These are phyloP conservation scores for Bolboschoenus planiculmis DNA, from an alignment of 176 grass and related monocot genomes.

Conservation along the genomic window DNA sequence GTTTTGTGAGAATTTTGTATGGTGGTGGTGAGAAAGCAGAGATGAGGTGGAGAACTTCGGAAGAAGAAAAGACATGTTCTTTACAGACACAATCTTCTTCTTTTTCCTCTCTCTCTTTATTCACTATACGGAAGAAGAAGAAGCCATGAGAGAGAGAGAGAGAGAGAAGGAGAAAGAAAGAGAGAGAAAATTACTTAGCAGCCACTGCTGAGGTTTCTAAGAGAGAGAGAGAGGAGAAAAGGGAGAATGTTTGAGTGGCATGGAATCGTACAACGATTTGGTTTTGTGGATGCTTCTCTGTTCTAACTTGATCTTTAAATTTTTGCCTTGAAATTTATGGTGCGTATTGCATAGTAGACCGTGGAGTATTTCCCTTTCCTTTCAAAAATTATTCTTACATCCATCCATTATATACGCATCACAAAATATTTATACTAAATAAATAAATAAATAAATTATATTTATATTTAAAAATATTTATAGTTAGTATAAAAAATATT, in stretches of 20 bases:
- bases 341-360: not conserved
- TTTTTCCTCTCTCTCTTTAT: slow-evolving; percentile 12
- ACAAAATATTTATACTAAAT: too few species aligned
- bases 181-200: not conserved
- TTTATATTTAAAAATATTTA: too few species aligned
- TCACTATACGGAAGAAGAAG: not conserved
- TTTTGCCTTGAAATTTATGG: not conserved
- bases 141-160: slow-evolving; percentile 23
- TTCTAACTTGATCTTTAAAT: not conserved
- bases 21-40: slow-evolving; percentile 30
- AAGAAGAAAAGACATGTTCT: slow-evolving; percentile 66
- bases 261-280: slow-evolving; percentile 21
- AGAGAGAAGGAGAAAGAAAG: not conserved
- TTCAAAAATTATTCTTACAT: too few species aligned
- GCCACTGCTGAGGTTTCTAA: not conserved
- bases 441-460: too few species aligned
- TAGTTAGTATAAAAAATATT: too few species aligned
- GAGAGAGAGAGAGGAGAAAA: not conserved
- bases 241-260: slow-evolving; percentile 46
- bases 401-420: too few species aligned
- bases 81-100: slow-evolving; percentile 2
- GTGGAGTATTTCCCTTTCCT: not conserved
- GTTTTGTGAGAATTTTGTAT: slow-evolving; percentile 37
- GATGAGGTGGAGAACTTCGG: slow-evolving; percentile 72
- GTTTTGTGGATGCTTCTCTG: slow-evolving; percentile 15